Evolutionary conservation across 495 filamentous ascomycete genomes (phyloP).

Genomic region (Xylaria flabelliformis): DNA sequence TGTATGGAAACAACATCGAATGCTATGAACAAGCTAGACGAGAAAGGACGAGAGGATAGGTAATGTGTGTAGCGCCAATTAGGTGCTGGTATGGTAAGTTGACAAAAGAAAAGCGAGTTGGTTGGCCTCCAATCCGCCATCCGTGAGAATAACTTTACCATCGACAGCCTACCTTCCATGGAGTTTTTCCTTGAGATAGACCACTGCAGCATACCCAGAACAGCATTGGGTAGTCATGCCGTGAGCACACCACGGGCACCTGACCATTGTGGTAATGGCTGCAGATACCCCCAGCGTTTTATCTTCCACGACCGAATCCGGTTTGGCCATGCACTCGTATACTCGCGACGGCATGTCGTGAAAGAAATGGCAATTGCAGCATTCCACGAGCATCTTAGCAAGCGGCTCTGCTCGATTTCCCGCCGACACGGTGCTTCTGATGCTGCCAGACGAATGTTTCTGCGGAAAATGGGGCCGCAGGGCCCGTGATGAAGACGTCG

Average conservation of each 20-base stretch:
- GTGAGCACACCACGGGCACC: conserved; percentile 82
- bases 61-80: not conserved
- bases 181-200: conserved; percentile 70
- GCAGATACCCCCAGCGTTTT: conserved; percentile 55
- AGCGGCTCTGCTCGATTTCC: conserved; percentile 56
- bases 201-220: conserved; percentile 72
- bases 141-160: too few species aligned
- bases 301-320: conserved; percentile 61
- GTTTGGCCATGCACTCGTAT: conserved; percentile 75
- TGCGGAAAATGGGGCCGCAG: conserved; percentile 35
- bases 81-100: not conserved
- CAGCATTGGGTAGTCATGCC: conserved; percentile 76
- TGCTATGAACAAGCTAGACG: conserved; percentile 25
- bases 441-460: conserved; percentile 35
- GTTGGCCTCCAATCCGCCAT: not conserved
- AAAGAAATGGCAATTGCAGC: conserved; percentile 81
- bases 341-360: conserved; percentile 79
- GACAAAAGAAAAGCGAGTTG: conserved; percentile 14
- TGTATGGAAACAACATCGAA: conserved; percentile 21
- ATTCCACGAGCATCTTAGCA: conserved; percentile 80
- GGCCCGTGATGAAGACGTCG: conserved; percentile 30
- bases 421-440: conserved; percentile 22
- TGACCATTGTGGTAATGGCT: conserved; percentile 63
- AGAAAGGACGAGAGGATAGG: not conserved
- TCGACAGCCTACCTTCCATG: conserved; percentile 50